Conservation (phyloP, 148 eudicot genomes). For the Rhododendron henanense region DNA sequence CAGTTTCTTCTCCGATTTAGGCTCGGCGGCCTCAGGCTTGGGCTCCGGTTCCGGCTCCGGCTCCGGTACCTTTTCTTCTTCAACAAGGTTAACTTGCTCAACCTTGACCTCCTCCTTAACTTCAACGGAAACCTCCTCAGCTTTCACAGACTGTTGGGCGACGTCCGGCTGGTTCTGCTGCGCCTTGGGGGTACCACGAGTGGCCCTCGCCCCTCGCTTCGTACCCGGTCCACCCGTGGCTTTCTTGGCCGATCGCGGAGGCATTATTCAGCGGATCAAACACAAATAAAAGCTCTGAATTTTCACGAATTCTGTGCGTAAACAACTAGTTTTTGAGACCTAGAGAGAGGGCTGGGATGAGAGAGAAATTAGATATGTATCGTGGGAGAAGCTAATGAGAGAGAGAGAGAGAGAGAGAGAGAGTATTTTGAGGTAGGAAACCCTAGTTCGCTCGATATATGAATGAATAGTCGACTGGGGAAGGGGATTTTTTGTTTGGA, state of each 20-base stretch:
- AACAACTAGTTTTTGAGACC: background rate
- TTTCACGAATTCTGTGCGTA: background rate
- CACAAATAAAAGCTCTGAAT: background rate
- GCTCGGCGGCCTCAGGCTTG: background rate
- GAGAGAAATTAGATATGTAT: background rate
- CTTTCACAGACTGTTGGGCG: slow-evolving; percentile 11
- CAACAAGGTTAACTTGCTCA: background rate
- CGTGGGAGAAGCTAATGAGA: background rate
- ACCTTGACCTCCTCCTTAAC: slow-evolving; percentile 1
- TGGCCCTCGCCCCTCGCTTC: slow-evolving; percentile 38
- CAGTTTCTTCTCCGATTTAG: background rate
- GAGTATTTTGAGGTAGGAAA: background rate
- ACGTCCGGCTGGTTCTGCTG: slow-evolving; percentile 10
- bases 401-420: background rate
- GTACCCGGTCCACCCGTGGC: slow-evolving; percentile 40
- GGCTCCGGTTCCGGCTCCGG: background rate
- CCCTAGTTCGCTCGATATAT: background rate
- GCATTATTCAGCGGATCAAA: slow-evolving; percentile 31
- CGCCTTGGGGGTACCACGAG: slow-evolving; percentile 24
- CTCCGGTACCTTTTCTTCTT: slow-evolving; percentile 2
- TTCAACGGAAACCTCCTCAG: slow-evolving; percentile 5
- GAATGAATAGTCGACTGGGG: background rate
- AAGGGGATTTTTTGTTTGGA: background rate
- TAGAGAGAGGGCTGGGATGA: background rate
- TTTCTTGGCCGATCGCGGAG: slow-evolving; percentile 53